Evolutionary conservation across 768 basidiomycete genomes (phyloP), one percentile per base, ranked within the genome.

Genomic region (Tricholoma furcatifolium): DNA sequence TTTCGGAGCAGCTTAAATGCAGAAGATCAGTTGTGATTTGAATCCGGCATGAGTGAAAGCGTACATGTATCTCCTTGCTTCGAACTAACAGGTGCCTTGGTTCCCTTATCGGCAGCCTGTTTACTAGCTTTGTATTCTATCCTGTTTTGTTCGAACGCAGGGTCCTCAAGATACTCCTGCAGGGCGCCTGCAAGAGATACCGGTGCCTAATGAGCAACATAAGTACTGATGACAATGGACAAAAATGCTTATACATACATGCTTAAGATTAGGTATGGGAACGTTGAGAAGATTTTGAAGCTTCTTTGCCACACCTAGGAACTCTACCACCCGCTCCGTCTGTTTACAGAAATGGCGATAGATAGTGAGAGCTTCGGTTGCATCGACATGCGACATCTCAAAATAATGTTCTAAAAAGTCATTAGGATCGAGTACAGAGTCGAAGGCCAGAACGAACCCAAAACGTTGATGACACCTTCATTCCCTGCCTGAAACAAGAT

Each of bases 311-410:
- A 97, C 87, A 11, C 85, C 87, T 14, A 99, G 81, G 62, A 86
- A 99, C 63, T 97, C 95, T 3, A 96, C 91, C 4, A 98, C 95
- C 34, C 76, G 77, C 62, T 98, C 93, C 0, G 96, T 93, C 68
- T 98, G 93, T 45, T 81, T 84, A 71, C 95, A 98, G 70, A 99
- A 99, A 55, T 88, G 83, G 50, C 93, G 90, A 74, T 99, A 99
- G 55, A 98, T 85, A 15, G 72, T 69, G 21, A 98, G 80, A 2
- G 96, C 91, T 30, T 89, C 84, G 34, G 80, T 73, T 0, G 96
- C 97, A 64, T 98, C 96, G n/a, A 85, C 70, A 57, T 90, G 88
- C 0, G 93, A 92, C 97, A 98, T 98, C 67, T 97, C 95, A 63
- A 98, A 98, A 70, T 97, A 99, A 70, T 96, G 89, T 64, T 98